Percentiles rank a stretch among this genome's conserved stretches.
Conservation (phyloP, 257 asterid genomes). For the Nicotiana otophora region DNA sequence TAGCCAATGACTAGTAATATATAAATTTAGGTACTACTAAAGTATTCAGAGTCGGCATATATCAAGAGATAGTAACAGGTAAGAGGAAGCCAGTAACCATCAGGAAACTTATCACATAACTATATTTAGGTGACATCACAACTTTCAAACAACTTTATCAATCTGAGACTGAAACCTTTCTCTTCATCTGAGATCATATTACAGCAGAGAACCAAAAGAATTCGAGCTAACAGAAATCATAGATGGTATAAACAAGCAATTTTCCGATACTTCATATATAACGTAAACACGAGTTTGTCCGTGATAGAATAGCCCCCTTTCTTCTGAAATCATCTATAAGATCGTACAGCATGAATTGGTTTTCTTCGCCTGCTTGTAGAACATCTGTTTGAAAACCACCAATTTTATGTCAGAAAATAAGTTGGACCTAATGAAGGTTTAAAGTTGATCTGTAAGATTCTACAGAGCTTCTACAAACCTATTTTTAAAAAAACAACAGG, state of each 20-base stretch:
- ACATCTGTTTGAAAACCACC: constrained; percentile 50
- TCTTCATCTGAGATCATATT: background rate
- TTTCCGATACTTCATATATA: constrained; percentile 14
- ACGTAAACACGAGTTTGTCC: constrained; percentile 9
- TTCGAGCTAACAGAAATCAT: constrained; percentile 15
- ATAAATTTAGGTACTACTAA: no score
- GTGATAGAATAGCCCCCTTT: background rate
- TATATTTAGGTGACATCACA: background rate
- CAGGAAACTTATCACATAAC: background rate
- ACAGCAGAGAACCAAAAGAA: constrained; percentile 1
- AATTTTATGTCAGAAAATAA: background rate
- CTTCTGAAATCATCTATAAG: constrained; percentile 35
- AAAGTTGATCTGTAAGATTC: background rate
- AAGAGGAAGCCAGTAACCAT: background rate
- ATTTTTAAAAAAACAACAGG: background rate
- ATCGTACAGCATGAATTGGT: constrained; percentile 80
- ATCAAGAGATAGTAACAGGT: background rate
- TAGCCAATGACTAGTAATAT: no score
- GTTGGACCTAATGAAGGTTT: background rate
- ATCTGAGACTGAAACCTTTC: background rate
- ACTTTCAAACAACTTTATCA: background rate
- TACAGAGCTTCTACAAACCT: background rate
- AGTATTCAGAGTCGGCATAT: no score
- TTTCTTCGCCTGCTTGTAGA: constrained; percentile 92
- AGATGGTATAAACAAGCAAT: constrained; percentile 25